phyloP scores from a whole-genome alignment of 345 rosid species.

The Citrus medica region DNA sequence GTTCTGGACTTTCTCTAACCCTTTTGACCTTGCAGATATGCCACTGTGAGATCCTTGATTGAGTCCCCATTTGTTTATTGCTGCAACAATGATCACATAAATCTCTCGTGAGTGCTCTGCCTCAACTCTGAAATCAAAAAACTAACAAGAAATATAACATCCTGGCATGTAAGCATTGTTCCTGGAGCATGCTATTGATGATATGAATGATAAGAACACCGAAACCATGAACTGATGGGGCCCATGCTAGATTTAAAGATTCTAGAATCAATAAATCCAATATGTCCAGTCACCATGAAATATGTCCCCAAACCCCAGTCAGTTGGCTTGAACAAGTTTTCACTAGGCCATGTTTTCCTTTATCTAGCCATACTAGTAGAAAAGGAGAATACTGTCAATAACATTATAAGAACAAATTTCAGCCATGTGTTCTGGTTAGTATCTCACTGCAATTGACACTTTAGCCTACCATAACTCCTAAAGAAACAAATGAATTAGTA shows the following conservation, averaged over 20 bases:
- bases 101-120: background rate
- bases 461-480: background rate
- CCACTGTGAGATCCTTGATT: background rate
- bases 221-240: background rate
- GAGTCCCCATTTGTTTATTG: background rate
- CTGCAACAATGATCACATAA: background rate
- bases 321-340: background rate
- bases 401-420: background rate
- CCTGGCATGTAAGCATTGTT: constrained; percentile 28
- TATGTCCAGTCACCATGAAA: background rate
- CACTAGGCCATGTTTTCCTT: background rate
- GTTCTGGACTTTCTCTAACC: background rate
- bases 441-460: background rate
- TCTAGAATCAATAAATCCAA: background rate
- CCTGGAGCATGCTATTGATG: constrained; percentile 11
- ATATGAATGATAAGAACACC: background rate
- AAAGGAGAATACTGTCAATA: background rate
- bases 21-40: constrained; percentile 5
- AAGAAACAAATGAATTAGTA: background rate
- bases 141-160: constrained; percentile 12
- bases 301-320: background rate
- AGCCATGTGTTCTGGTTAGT: background rate
- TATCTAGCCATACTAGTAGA: background rate
- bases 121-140: background rate
- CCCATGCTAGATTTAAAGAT: background rate